These are phyloP conservation scores for Penicillium sp. DNA, from an alignment of 2,329 filamentous ascomycete species.

Conservation along the genomic window DNA sequence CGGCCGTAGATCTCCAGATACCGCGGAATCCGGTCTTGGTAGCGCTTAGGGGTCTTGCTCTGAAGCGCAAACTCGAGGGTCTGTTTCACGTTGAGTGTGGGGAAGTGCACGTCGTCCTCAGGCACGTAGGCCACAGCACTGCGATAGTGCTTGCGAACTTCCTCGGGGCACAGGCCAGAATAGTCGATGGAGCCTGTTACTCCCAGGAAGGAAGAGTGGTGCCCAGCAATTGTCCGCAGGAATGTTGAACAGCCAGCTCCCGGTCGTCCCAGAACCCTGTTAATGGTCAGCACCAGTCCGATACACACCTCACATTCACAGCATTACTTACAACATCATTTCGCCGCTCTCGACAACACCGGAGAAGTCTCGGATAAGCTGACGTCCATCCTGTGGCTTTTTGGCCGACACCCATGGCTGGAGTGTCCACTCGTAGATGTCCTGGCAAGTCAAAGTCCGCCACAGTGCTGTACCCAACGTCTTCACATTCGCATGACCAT, in stretches of 20 bases:
- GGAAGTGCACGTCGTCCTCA: slow-evolving; percentile 73
- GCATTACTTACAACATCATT: slow-evolving; percentile 60
- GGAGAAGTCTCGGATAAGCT: slow-evolving; percentile 66
- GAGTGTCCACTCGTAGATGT: slow-evolving; percentile 61
- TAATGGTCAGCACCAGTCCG: not conserved
- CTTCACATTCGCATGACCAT: slow-evolving; percentile 65
- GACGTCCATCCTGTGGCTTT: slow-evolving; percentile 51
- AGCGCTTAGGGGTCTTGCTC: slow-evolving; percentile 70
- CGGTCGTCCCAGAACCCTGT: slow-evolving; percentile 65
- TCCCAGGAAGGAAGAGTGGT: slow-evolving; percentile 64
- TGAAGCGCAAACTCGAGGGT: slow-evolving; percentile 72
- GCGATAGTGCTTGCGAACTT: slow-evolving; percentile 67
- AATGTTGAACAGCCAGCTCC: slow-evolving; percentile 75
- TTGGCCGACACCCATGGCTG: slow-evolving; percentile 52
- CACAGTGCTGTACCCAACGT: slow-evolving; percentile 72
- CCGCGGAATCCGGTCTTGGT: slow-evolving; percentile 63
- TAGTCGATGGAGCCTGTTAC: slow-evolving; percentile 71
- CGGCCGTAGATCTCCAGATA: slow-evolving; percentile 69
- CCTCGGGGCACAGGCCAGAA: slow-evolving; percentile 66
- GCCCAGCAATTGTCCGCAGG: slow-evolving; percentile 70
- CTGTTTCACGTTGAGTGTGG: slow-evolving; percentile 71
- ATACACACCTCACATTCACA: too few relatives aligned
- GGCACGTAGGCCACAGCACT: slow-evolving; percentile 74
- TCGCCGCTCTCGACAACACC: slow-evolving; percentile 68
- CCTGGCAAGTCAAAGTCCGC: slow-evolving; percentile 76